These are phyloP conservation scores for Mortierella polycephala DNA, from an alignment of 371 early-diverging fungal genomes.

Conservation along the genomic window DNA sequence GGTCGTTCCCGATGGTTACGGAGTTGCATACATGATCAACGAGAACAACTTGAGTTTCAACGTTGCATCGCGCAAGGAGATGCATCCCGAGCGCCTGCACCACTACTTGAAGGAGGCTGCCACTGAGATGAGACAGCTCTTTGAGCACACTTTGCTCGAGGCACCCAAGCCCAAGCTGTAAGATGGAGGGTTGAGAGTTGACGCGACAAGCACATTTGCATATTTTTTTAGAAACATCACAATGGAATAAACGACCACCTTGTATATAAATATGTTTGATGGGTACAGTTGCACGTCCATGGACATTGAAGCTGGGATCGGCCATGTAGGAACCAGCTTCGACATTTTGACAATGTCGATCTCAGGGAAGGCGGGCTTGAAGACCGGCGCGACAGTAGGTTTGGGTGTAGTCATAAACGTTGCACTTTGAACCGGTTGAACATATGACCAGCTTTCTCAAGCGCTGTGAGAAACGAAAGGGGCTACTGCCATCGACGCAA, in stretches of 20 bases:
- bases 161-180: conserved; percentile 45
- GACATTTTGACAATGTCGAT: no score
- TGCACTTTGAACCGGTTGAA: no score
- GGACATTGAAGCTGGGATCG: no score
- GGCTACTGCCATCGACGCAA: no score
- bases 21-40: conserved; percentile 95
- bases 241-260: no score
- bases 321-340: no score
- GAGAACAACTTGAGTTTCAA: conserved; percentile 86
- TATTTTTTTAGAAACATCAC: background rate
- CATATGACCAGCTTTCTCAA: no score
- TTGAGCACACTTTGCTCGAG: conserved; percentile 52
- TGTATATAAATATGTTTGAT: background rate
- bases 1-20: conserved; percentile 96
- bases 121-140: conserved; percentile 73
- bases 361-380: no score
- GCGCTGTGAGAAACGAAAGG: no score
- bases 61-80: conserved; percentile 77
- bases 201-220: background rate
- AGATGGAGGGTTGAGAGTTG: background rate
- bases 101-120: conserved; percentile 78
- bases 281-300: no score
- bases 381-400: no score
- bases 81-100: conserved; percentile 69
- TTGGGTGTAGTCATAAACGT: no score